A percentile compares a stretch with the other conserved stretches of the same genome.
Conservation (phyloP, 352 stramenopile genomes). For the Phytophthora syringae region DNA sequence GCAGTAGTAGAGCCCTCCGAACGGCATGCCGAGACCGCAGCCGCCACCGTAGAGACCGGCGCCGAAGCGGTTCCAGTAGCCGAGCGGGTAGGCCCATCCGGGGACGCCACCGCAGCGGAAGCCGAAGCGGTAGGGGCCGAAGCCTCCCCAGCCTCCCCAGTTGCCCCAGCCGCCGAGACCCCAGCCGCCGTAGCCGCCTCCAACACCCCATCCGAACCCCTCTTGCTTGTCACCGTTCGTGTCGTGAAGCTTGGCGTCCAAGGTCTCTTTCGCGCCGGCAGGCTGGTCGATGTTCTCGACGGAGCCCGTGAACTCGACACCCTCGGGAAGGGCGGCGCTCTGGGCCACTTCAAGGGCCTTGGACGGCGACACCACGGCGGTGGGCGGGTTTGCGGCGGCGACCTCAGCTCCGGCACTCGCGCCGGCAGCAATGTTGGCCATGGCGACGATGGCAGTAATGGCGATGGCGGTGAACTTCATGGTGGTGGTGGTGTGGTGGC, state of each 20-base stretch:
- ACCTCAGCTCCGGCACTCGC: slow-evolving; percentile 4
- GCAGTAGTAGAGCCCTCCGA: too few species aligned
- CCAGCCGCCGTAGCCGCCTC: background rate
- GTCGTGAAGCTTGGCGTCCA: slow-evolving; percentile 7
- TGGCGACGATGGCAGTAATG: slow-evolving; percentile 1
- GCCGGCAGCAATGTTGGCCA: background rate
- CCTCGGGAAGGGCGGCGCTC: slow-evolving; percentile 4
- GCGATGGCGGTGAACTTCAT: slow-evolving; percentile 10
- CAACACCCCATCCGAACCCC: slow-evolving; percentile 1
- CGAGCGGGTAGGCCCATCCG: too few species aligned
- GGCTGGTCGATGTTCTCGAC: slow-evolving; percentile 16
- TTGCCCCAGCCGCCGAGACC: slow-evolving; percentile 5
- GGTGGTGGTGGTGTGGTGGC: too few species aligned
- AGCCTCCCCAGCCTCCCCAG: slow-evolving; percentile 8
- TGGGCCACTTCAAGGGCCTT: slow-evolving; percentile 17
- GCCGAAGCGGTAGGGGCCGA: slow-evolving; percentile 90
- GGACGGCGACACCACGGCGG: slow-evolving; percentile 8
- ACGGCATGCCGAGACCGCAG: slow-evolving; percentile 22
- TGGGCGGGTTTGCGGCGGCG: background rate
- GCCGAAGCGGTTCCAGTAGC: slow-evolving; percentile 40
- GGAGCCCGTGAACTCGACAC: slow-evolving; percentile 19
- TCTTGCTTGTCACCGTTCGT: background rate
- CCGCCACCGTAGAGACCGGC: slow-evolving; percentile 21
- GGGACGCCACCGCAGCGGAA: slow-evolving; percentile 19
- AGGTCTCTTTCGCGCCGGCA: slow-evolving; percentile 3